Evolutionary conservation across 164 flowering plant species (phyloP).

Genomic region (Magnolia officinalis): DNA sequence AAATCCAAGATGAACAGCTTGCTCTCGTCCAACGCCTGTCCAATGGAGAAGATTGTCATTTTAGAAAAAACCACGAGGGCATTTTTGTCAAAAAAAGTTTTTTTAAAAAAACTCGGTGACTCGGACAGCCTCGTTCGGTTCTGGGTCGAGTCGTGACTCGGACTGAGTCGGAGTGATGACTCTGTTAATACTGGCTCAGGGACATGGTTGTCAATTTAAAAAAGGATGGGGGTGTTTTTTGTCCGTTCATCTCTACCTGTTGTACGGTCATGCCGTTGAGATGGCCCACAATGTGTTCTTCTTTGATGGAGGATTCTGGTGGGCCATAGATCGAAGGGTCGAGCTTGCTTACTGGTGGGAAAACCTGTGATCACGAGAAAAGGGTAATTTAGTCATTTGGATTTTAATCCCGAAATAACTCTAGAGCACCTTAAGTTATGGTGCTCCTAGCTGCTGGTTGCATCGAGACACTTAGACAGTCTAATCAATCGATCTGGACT

Average conservation of each 20-base stretch:
- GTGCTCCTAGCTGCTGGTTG: too few species aligned
- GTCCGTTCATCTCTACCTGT: conserved; percentile 41
- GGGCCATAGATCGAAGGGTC: conserved; percentile 77
- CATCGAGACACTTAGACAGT: too few species aligned
- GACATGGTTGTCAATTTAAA: not conserved
- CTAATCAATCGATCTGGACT: too few species aligned
- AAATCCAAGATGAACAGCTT: conserved; percentile 69
- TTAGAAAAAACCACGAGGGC: too few species aligned
- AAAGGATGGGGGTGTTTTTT: not conserved
- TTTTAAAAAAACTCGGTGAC: too few species aligned
- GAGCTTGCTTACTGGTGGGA: conserved; percentile 80
- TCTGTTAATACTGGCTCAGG: not conserved
- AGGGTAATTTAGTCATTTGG: not conserved
- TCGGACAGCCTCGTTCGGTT: too few species aligned
- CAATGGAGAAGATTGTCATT: not conserved
- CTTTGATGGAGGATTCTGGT: conserved; percentile 70
- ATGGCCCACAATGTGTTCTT: conserved; percentile 67
- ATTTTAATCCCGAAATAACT: too few species aligned
- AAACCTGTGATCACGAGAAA: conserved; percentile 20
- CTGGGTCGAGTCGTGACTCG: too few species aligned
- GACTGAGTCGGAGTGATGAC: not conserved
- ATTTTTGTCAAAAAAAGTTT: too few species aligned
- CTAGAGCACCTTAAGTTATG: too few species aligned
- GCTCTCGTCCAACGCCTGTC: conserved; percentile 74
- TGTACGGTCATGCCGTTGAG: conserved; percentile 79